Evolutionary conservation across 495 filamentous ascomycete species (phyloP).

Genomic region (Mytilinidion resinicola): DNA sequence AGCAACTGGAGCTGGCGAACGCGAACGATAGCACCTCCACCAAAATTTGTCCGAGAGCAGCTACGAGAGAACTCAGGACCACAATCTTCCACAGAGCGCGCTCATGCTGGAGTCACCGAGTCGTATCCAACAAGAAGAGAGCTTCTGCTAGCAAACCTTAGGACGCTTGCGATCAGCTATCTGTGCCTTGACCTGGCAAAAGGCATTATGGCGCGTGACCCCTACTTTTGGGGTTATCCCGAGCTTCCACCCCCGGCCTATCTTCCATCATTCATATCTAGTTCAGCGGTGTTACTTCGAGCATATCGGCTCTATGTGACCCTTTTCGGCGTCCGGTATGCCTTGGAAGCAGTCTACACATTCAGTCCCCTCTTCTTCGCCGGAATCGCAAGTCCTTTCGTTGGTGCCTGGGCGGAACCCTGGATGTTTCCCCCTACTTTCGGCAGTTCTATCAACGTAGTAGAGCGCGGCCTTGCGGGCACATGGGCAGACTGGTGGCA

Average conservation of each 20-base stretch:
- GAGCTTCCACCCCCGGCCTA: conserved; percentile 43
- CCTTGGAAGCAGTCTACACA: conserved; percentile 50
- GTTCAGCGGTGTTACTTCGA: conserved; percentile 36
- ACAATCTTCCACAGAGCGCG: conserved; percentile 16
- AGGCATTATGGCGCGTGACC: conserved; percentile 60
- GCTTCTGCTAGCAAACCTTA: conserved; percentile 46
- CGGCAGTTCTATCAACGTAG: conserved; percentile 50
- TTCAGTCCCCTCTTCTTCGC: conserved; percentile 53
- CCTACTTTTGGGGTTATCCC: conserved; percentile 59
- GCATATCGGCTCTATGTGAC: conserved; percentile 48
- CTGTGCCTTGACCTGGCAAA: conserved; percentile 62
- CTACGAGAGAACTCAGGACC: conserved; percentile 31
- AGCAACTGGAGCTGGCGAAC: conserved; percentile 74
- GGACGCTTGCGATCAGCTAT: conserved; percentile 48
- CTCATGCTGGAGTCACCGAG: conserved; percentile 14
- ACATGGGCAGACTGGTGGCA: conserved; percentile 88
- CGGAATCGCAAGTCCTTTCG: conserved; percentile 44
- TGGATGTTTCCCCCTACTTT: conserved; percentile 55
- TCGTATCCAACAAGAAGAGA: conserved; percentile 37
- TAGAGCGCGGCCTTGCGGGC: conserved; percentile 63
- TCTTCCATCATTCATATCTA: conserved; percentile 37
- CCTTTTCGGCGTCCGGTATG: conserved; percentile 45
- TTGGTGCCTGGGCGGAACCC: conserved; percentile 33
- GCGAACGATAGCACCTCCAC: conserved; percentile 53
- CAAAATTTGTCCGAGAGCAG: conserved; percentile 42